Evolutionary conservation across 1,284 basidiomycete genomes (phyloP).

Genomic region (Ceratobasidium sp.): DNA sequence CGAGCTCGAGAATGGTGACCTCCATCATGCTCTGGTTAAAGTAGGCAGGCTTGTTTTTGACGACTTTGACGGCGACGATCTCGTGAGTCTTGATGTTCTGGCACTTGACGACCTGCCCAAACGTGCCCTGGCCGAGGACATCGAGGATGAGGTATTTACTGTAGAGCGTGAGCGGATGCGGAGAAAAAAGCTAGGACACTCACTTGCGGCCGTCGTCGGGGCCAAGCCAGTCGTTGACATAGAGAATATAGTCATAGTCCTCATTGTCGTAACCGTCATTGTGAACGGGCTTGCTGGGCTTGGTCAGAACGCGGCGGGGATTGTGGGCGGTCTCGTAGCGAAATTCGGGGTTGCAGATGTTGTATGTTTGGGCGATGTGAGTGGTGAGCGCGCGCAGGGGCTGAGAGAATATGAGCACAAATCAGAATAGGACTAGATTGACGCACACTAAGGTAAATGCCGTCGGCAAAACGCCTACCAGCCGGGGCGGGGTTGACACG

Average conservation of each 20-base stretch:
- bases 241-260: conserved; percentile 97
- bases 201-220: conserved; percentile 92
- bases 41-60: conserved; percentile 99
- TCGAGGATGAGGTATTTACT: conserved; percentile 95
- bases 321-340: conserved; percentile 93
- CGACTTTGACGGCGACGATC: conserved; percentile 98
- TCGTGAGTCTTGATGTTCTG: conserved; percentile 99
- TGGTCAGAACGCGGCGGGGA: conserved; percentile 92
- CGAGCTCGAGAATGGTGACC: conserved; percentile 96
- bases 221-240: conserved; percentile 96
- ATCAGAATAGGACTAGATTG: neutral
- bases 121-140: conserved; percentile 97
- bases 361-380: conserved; percentile 88
- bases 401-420: conserved; percentile 60
- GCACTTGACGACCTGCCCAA: conserved; percentile 99
- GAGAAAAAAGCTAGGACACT: conserved; percentile 57
- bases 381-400: conserved; percentile 90
- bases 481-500: conserved; percentile 69
- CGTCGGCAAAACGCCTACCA: conserved; percentile 73
- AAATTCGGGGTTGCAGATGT: conserved; percentile 92
- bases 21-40: conserved; percentile 99
- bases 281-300: conserved; percentile 92
- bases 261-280: conserved; percentile 98
- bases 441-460: conserved; percentile 56
- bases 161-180: conserved; percentile 26